A percentile compares a stretch with the other conserved stretches of the same genome.
Conservation (phyloP, 768 basidiomycete species). For the Kwoniella botswanensis region DNA sequence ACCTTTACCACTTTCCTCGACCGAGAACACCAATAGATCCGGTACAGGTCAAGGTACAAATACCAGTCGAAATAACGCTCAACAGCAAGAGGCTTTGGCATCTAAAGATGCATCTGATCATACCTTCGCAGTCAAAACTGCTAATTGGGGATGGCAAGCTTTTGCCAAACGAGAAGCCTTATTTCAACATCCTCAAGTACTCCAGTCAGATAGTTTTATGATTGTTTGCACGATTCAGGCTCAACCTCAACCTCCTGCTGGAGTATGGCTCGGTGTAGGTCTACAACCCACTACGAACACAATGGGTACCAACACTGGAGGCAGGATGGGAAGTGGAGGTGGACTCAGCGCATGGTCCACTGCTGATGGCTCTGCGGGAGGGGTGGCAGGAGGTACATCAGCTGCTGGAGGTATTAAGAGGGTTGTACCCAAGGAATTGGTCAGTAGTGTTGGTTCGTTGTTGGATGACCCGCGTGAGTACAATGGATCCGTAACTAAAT, state of each 20-base stretch:
- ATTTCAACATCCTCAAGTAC: constrained; percentile 60
- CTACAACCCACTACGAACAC: constrained; percentile 57
- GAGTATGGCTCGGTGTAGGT: constrained; percentile 53
- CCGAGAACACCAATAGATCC: constrained; percentile 19
- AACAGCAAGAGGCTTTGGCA: constrained; percentile 35
- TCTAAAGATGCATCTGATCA: constrained; percentile 82
- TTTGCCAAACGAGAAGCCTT: constrained; percentile 78
- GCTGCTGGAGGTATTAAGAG: constrained; percentile 44
- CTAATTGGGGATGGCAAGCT: constrained; percentile 85
- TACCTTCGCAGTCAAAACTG: constrained; percentile 77
- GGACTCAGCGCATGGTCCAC: constrained; percentile 54
- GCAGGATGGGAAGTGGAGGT: constrained; percentile 40
- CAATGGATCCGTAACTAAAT: too few species aligned
- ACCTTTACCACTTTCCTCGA: constrained; percentile 54
- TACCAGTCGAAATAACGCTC: constrained; percentile 2
- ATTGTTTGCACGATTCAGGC: constrained; percentile 80
- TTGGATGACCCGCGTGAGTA: constrained; percentile 67
- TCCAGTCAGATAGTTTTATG: constrained; percentile 70
- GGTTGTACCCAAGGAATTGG: constrained; percentile 69
- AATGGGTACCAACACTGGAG: constrained; percentile 50
- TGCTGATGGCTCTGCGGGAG: constrained; percentile 44
- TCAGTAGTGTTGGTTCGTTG: constrained; percentile 74
- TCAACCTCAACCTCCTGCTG: constrained; percentile 64
- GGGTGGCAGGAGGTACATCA: constrained; percentile 53
- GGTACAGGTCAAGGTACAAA: neutral